Conservation (phyloP, 495 filamentous ascomycete genomes). For the Penicillium lividum region DNA sequence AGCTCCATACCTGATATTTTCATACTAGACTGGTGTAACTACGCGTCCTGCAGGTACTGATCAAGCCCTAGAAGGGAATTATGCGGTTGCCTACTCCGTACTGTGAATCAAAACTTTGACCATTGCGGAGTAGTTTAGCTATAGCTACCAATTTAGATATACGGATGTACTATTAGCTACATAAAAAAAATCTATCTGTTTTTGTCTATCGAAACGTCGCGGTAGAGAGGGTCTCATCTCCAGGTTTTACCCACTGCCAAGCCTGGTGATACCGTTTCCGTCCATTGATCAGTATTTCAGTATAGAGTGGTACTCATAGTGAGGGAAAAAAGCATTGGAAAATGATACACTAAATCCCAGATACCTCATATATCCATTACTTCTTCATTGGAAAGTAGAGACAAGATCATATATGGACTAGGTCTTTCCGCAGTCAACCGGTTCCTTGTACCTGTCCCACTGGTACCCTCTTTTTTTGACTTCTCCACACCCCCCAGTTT, state of each 20-base stretch:
- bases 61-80: background rate
- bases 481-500: background rate
- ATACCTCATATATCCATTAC: background rate
- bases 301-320: background rate
- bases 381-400: background rate
- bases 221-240: background rate
- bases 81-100: conserved; percentile 10
- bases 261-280: background rate
- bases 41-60: conserved; percentile 28
- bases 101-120: background rate
- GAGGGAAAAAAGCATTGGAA: background rate
- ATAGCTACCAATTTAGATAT: background rate
- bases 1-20: background rate
- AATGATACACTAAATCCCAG: background rate
- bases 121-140: background rate
- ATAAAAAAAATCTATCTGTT: background rate
- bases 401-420: background rate
- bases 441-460: conserved; percentile 6
- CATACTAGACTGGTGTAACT: background rate
- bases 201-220: background rate
- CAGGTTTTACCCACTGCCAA: background rate
- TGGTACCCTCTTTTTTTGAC: background rate
- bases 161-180: too few species aligned
- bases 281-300: background rate
- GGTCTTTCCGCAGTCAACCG: background rate